Conservation (phyloP, 495 filamentous ascomycete species). For the Aspergillus sclerotioniger region DNA sequence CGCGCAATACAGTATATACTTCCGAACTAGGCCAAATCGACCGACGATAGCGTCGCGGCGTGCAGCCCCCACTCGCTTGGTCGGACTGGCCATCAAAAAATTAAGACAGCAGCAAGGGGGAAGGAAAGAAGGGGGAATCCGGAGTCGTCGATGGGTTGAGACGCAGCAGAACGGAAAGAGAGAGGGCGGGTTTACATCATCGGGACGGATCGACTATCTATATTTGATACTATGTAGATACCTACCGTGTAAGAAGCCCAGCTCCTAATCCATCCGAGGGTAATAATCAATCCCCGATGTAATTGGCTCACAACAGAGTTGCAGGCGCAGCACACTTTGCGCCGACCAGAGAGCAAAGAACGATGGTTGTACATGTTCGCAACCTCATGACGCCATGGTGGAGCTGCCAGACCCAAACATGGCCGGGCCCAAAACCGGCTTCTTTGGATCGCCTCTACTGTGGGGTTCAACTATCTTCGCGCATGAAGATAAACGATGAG, state of each 20-base stretch:
- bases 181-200: background rate
- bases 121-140: background rate
- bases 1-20: background rate
- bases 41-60: background rate
- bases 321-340: background rate
- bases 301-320: background rate
- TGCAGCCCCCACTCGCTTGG: background rate
- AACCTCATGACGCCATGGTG: conserved; percentile 11
- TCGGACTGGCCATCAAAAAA: too few species aligned
- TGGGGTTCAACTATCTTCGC: background rate
- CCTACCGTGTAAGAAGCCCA: too few species aligned
- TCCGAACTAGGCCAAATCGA: background rate
- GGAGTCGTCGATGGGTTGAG: background rate
- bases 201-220: too few species aligned
- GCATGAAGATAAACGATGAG: background rate
- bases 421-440: background rate
- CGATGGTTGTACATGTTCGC: background rate
- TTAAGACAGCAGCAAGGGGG: background rate
- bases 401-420: conserved; percentile 6
- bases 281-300: too few species aligned
- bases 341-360: too few species aligned
- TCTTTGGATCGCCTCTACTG: background rate
- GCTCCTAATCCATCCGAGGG: too few species aligned
- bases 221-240: too few species aligned
- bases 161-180: background rate